phyloP scores from a whole-genome alignment of 192 early-diverging fungal species.

The Diversispora eburnea region DNA sequence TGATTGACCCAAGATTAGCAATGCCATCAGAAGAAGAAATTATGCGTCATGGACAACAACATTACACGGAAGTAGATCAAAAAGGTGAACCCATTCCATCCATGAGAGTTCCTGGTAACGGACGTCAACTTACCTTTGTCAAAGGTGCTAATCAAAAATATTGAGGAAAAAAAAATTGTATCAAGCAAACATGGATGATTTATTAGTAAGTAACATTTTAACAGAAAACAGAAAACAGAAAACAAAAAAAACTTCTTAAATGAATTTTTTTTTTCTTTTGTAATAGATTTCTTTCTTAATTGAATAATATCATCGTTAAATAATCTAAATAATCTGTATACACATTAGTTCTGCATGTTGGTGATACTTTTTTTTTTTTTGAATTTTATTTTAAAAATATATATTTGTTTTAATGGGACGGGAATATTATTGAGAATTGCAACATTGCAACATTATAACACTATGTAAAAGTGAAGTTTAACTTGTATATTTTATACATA shows the following conservation, averaged over 20 bases:
- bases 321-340: slow-evolving; percentile 1
- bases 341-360: not conserved
- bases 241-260: not conserved
- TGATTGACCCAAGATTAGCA: not conserved
- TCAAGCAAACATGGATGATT: too few relatives aligned
- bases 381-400: not conserved
- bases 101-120: not conserved
- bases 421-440: not conserved
- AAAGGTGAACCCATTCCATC: not conserved
- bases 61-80: not conserved
- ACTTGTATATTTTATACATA: too few relatives aligned
- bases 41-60: not conserved
- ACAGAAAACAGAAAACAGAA: not conserved
- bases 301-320: too few relatives aligned
- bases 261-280: not conserved
- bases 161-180: too few relatives aligned
- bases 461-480: too few relatives aligned
- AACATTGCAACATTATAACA: not conserved
- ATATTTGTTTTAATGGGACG: not conserved
- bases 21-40: not conserved
- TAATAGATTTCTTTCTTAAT: too few relatives aligned
- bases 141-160: not conserved
- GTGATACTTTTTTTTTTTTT: not conserved
- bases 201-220: too few relatives aligned
- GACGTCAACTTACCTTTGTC: not conserved